A percentile compares a stretch with the other conserved stretches of the same genome.
These are phyloP conservation scores for Candolleomyces aberdarensis DNA, from an alignment of 768 basidiomycete species.

Conservation along the genomic window DNA sequence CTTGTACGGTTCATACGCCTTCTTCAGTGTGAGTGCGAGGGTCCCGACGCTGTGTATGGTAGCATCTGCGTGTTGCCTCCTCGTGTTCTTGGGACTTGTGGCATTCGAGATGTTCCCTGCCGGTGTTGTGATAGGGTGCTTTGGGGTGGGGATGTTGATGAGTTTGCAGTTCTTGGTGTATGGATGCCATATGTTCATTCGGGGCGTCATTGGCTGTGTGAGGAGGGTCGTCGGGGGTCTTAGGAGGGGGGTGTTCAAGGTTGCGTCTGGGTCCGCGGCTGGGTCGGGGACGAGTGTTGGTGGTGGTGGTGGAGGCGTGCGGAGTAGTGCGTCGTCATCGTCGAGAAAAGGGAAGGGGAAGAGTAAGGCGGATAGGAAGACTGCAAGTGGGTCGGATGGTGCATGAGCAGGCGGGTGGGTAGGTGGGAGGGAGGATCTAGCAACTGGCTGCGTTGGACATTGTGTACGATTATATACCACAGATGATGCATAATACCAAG, in stretches of 20 bases:
- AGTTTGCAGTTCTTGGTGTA: conserved; percentile 66
- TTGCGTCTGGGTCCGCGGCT: neutral
- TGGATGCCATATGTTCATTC: conserved; percentile 38
- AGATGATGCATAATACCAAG: too few relatives aligned
- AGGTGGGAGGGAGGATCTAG: neutral
- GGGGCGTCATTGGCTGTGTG: conserved; percentile 21
- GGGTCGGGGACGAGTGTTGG: neutral
- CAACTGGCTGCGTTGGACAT: too few relatives aligned
- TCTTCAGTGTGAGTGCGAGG: conserved; percentile 66
- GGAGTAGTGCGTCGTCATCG: neutral
- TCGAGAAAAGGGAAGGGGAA: too few relatives aligned
- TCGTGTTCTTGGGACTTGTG: conserved; percentile 56
- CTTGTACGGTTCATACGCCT: conserved; percentile 58
- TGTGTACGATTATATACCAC: too few relatives aligned
- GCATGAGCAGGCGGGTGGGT: neutral
- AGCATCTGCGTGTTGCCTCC: conserved; percentile 51
- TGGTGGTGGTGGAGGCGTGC: neutral
- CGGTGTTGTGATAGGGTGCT: conserved; percentile 58
- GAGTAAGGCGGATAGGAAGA: neutral
- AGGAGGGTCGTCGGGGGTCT: neutral
- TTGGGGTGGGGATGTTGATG: conserved; percentile 55
- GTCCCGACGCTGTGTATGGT: conserved; percentile 63
- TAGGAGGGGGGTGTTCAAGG: neutral
- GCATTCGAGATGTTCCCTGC: conserved; percentile 63
- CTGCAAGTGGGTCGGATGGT: neutral